Percentiles rank a stretch among this genome's conserved stretches.
Evolutionary conservation across 1,284 basidiomycete genomes (phyloP).

Genomic region (Apiotrichum porosum): DNA sequence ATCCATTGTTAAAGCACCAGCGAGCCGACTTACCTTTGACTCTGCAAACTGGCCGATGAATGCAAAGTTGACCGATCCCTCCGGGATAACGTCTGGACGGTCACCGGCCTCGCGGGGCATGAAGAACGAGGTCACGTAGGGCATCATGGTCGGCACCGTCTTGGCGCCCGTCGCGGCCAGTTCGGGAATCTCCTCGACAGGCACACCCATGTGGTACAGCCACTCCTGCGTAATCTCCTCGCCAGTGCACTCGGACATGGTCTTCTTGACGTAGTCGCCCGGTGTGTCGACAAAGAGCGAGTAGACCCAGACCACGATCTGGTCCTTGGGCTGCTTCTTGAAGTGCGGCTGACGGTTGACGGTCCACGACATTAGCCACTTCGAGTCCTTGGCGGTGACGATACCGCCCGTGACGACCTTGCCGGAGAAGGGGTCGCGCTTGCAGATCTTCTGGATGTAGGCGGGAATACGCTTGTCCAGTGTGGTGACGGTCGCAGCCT

Average conservation of each 20-base stretch:
- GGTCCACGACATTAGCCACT: background rate
- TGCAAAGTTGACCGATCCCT: background rate
- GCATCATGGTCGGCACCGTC: background rate
- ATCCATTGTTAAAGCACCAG: too few relatives aligned
- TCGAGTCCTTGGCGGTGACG: slow-evolving; percentile 1
- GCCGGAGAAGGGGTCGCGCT: background rate
- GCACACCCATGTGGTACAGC: slow-evolving; percentile 1
- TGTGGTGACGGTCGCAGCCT: background rate
- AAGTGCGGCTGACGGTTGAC: slow-evolving; percentile 3
- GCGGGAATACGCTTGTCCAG: background rate
- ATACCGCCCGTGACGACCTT: slow-evolving; percentile 1
- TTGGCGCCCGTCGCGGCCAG: background rate
- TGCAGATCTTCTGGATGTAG: background rate
- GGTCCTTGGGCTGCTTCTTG: background rate
- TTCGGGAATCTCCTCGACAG: background rate
- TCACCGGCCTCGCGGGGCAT: slow-evolving; percentile 1
- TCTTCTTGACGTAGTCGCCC: slow-evolving; percentile 1
- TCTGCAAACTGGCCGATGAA: slow-evolving; percentile 6
- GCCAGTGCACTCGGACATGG: background rate
- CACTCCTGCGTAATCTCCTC: slow-evolving; percentile 4
- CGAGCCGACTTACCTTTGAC: too few relatives aligned
- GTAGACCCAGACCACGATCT: background rate
- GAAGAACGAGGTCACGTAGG: slow-evolving; percentile 1
- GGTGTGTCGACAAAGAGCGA: background rate
- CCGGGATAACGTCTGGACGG: background rate